Conservation (phyloP, 2,329 filamentous ascomycete genomes). For the Decorospora gaudefroyi region DNA sequence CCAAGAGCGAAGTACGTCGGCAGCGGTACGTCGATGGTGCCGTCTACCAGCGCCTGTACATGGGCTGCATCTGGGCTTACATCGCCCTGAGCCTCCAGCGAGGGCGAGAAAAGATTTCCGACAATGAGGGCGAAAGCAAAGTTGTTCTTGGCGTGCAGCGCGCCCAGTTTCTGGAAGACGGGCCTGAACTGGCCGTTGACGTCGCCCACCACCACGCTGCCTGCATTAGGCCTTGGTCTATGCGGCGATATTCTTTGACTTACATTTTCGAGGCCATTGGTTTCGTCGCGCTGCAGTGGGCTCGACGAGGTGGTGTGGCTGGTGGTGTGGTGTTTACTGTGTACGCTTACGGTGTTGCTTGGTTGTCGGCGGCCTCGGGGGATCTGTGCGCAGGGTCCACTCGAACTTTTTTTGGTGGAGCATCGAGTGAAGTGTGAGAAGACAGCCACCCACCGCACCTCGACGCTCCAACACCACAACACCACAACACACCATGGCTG, state of each 20-base stretch:
- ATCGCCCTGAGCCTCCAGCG: conserved; percentile 49
- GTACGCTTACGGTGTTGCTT: conserved; percentile 22
- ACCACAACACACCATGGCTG: conserved; percentile 47
- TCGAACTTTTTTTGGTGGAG: conserved; percentile 38
- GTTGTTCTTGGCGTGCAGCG: conserved; percentile 81
- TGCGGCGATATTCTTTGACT: not conserved
- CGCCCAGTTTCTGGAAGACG: conserved; percentile 78
- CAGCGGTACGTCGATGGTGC: conserved; percentile 73
- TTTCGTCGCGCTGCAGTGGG: too few relatives aligned
- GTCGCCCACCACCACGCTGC: conserved; percentile 78
- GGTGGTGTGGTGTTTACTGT: conserved; percentile 6
- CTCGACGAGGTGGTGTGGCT: conserved; percentile 4
- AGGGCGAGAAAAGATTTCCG: conserved; percentile 76
- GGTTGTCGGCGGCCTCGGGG: conserved; percentile 16
- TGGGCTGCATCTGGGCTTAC: conserved; percentile 63
- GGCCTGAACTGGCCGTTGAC: conserved; percentile 77
- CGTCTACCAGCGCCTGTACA: conserved; percentile 68
- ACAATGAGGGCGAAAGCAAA: conserved; percentile 84
- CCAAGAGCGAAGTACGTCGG: conserved; percentile 92
- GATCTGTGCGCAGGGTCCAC: conserved; percentile 24
- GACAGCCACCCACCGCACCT: conserved; percentile 3
- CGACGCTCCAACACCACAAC: conserved; percentile 9
- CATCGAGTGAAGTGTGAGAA: conserved; percentile 14
- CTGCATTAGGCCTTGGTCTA: conserved; percentile 12
- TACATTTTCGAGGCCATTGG: conserved; percentile 64